phyloP scores from a whole-genome alignment of 257 asterid genomes.

The Solanum appendiculatum region DNA sequence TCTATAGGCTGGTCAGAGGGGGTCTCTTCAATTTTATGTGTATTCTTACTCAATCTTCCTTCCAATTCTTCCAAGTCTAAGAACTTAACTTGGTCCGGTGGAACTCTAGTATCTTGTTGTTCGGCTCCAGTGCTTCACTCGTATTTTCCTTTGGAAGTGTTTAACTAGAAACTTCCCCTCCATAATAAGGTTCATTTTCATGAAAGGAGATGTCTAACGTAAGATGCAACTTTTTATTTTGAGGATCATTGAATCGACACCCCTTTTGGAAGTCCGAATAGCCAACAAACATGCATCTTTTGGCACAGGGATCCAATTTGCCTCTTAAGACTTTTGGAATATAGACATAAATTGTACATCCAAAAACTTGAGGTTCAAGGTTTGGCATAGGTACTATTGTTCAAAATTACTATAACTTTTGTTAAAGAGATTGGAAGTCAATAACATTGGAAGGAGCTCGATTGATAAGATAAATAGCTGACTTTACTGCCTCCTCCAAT shows the following conservation, averaged over 20 bases:
- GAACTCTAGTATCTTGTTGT: not conserved
- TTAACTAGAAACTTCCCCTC: not conserved
- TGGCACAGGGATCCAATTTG: no score
- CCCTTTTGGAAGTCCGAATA: constrained; percentile 5
- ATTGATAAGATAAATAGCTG: no score
- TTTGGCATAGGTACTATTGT: no score
- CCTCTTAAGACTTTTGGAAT: no score
- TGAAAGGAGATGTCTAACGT: not conserved
- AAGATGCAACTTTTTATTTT: not conserved
- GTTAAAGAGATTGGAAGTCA: no score
- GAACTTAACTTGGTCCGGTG: not conserved
- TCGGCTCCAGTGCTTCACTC: not conserved
- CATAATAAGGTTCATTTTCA: no score
- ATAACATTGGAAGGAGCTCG: no score
- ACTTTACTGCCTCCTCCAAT: no score
- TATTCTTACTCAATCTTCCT: no score
- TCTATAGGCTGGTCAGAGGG: not conserved
- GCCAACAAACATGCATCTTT: constrained; percentile 1
- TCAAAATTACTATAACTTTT: no score
- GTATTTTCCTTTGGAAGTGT: not conserved
- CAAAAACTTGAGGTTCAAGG: no score
- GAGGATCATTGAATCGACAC: constrained; percentile 4
- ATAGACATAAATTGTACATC: no score
- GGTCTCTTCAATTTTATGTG: not conserved
- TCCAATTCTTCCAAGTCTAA: not conserved